Percentiles rank a stretch among this genome's conserved stretches.
Conservation (phyloP, 140 eudicot genomes). For the Erigeron philadelphicus region DNA sequence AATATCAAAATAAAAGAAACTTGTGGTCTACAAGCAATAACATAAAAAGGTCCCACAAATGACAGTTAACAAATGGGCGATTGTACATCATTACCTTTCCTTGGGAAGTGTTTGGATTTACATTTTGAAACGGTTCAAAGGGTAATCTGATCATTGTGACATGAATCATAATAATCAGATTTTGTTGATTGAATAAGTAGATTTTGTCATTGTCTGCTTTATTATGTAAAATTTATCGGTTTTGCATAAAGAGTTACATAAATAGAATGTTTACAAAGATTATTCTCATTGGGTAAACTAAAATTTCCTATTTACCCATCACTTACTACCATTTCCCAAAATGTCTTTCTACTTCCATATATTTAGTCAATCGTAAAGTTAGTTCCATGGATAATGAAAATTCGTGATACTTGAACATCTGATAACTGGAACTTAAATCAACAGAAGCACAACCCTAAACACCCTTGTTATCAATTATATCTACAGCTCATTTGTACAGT, state of each 20-base stretch:
- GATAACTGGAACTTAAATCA: background rate
- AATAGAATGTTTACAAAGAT: background rate
- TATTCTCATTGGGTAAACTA: background rate
- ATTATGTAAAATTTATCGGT: no score
- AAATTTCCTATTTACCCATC: background rate
- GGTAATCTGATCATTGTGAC: no score
- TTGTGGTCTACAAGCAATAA: background rate
- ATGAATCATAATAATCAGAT: no score
- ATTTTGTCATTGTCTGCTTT: no score
- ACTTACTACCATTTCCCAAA: background rate
- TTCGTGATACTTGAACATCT: background rate
- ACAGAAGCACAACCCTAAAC: background rate
- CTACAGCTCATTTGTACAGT: no score
- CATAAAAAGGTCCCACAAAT: background rate
- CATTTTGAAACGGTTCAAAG: no score
- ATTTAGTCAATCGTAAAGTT: no score
- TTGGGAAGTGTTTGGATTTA: no score
- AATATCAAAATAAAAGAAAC: background rate
- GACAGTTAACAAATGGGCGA: constrained; percentile 2
- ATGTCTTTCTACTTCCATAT: background rate
- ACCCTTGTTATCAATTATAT: background rate
- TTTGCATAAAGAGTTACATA: no score
- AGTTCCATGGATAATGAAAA: background rate
- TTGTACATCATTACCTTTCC: background rate
- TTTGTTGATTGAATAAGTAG: no score